Evolutionary conservation across 2,329 filamentous ascomycete species (phyloP), one percentile per base, ranked within the genome.

Genomic region (Dryadomyces quercus-mongolicae): DNA sequence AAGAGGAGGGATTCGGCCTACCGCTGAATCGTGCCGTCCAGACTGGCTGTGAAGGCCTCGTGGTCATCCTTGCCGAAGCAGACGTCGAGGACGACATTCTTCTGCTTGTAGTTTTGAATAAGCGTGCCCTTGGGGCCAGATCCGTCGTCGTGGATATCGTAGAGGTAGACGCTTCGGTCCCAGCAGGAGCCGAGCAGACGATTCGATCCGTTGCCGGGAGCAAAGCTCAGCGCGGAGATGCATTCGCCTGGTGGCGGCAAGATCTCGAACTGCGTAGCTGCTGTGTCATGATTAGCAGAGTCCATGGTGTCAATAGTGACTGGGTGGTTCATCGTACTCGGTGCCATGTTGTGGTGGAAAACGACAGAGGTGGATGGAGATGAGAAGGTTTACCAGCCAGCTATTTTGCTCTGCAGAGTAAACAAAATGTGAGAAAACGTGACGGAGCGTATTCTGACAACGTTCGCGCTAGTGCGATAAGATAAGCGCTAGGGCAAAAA

Each of bases 141-240:
- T 55, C 77, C 77, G 58, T 73, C 72, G 48, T 70, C 70, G 18
- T 74, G 71, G 56, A 85, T 78, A 65, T 95, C 88, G 75, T 97
- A 97, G 52, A 92, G 76, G 70, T 96, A 95, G 54, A 95, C 82
- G 67, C 88, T 82, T 69, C 84, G 88, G 71, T 97, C 92, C 93
- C 93, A 98, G 54, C 90, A 95, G 12, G 91, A 86, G 62, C 92
- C 91, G n/a, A 94, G 80, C 42, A 98, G 78, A 62, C 84, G 85
- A 53, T 77, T 81, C 3, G 84, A 78, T n/a, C 84, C 82, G 25
- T 31, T 31, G 57, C 77, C 73, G 40, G 89, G 87, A 60, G 91
- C 88, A 75, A 95, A 98, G 65, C 82, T 82, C 64, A 97, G 74
- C 22, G 89, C 78, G 49, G 92, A 95, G 63, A 97, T 86, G 62